Percentiles rank a stretch among this genome's conserved stretches.
Conservation (phyloP, 208 protist species). For the Naegleria fowleri region DNA sequence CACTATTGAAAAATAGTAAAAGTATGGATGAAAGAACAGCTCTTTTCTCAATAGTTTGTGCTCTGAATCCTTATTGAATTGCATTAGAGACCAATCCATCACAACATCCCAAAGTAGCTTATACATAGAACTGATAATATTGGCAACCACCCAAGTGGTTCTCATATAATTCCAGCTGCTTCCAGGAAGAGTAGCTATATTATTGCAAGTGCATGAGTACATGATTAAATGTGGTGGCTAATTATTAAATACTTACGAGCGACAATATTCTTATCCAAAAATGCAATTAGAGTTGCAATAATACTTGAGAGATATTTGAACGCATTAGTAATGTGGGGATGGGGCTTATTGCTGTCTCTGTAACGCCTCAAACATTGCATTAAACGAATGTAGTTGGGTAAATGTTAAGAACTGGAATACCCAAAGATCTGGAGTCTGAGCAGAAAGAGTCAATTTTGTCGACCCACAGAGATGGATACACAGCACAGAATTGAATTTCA, state of each 20-base stretch:
- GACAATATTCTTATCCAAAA: conserved; percentile 17
- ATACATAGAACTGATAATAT: not conserved
- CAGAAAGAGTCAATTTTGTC: not conserved
- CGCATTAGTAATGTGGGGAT: conserved; percentile 46
- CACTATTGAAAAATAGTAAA: conserved; percentile 27
- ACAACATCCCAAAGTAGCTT: conserved; percentile 17
- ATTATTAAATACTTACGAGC: not conserved
- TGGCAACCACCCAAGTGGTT: not conserved
- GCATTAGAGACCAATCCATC: conserved; percentile 22
- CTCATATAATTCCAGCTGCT: conserved; percentile 1
- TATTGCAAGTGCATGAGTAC: not conserved
- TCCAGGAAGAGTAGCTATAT: not conserved
- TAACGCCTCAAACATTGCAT: conserved; percentile 53
- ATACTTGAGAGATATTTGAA: conserved; percentile 49
- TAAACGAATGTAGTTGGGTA: conserved; percentile 42
- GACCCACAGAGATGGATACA: conserved; percentile 25
- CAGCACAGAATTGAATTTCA: conserved; percentile 46
- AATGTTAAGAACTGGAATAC: conserved; percentile 27
- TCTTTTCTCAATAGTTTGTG: not conserved
- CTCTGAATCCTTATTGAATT: not conserved
- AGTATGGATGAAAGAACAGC: not conserved
- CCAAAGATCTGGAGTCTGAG: conserved; percentile 18
- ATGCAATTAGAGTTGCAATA: conserved; percentile 33
- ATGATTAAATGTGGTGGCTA: not conserved
- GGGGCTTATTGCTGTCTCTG: conserved; percentile 34